These are phyloP conservation scores for Fusarium sp. DNA, from an alignment of 2,329 filamentous ascomycete species.

Conservation along the genomic window DNA sequence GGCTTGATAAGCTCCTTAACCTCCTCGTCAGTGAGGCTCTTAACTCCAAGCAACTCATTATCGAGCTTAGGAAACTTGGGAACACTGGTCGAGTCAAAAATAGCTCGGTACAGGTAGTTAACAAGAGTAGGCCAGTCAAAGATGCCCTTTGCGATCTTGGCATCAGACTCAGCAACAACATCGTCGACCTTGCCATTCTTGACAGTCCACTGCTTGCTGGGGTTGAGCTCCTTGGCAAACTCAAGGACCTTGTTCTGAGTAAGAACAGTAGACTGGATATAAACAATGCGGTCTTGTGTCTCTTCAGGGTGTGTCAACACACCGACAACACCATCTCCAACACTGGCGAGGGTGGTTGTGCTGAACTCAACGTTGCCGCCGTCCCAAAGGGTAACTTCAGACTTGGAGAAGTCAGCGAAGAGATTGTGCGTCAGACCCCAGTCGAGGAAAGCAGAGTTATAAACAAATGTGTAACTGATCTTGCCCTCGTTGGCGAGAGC, in stretches of 20 bases:
- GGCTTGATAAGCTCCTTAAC: conserved; percentile 49
- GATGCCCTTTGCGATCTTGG: conserved; percentile 47
- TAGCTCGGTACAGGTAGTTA: conserved; percentile 47
- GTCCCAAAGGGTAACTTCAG: conserved; percentile 58
- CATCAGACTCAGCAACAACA: conserved; percentile 41
- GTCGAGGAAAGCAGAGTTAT: conserved; percentile 69
- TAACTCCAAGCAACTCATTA: conserved; percentile 59
- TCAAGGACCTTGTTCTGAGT: conserved; percentile 59
- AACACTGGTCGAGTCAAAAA: conserved; percentile 50
- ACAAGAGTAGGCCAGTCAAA: conserved; percentile 46
- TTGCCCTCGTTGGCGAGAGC: conserved; percentile 53
- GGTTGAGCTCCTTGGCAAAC: conserved; percentile 60
- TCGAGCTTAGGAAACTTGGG: conserved; percentile 51
- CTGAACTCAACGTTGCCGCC: conserved; percentile 62
- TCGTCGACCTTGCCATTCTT: conserved; percentile 48
- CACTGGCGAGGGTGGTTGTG: conserved; percentile 57
- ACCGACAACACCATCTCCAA: conserved; percentile 61
- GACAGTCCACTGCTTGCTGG: conserved; percentile 59
- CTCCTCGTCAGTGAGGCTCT: conserved; percentile 53
- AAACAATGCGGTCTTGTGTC: conserved; percentile 63
- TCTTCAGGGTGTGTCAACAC: conserved; percentile 61
- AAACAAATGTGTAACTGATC: conserved; percentile 66
- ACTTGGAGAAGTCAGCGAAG: conserved; percentile 53
- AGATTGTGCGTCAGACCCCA: conserved; percentile 60
- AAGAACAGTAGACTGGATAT: conserved; percentile 56